Conservation (phyloP, 2,329 filamentous ascomycete species). For the Furcasterigmium sp. region DNA sequence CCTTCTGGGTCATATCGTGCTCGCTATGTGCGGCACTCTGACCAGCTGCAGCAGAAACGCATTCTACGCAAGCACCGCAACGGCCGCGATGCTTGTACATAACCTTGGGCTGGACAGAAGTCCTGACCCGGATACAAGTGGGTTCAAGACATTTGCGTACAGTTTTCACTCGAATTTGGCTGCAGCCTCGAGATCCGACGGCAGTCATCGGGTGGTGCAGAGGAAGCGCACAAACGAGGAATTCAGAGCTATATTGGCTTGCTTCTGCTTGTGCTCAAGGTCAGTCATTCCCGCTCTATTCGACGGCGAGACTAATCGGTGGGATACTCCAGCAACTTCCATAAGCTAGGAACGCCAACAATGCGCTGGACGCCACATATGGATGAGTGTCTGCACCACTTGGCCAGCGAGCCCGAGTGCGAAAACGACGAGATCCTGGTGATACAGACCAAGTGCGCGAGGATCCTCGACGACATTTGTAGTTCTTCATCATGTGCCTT, state of each 20-base stretch:
- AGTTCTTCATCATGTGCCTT: constrained; percentile 2
- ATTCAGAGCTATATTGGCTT: constrained; percentile 20
- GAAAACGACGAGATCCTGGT: constrained; percentile 39
- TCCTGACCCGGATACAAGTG: not conserved
- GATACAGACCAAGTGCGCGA: constrained; percentile 26
- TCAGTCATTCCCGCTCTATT: constrained; percentile 10
- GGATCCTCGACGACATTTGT: constrained; percentile 14
- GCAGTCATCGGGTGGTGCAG: not conserved
- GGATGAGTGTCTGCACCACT: constrained; percentile 42
- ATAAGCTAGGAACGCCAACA: constrained; percentile 26
- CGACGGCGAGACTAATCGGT: not conserved
- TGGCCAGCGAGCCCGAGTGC: constrained; percentile 35
- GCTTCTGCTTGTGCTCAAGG: constrained; percentile 20
- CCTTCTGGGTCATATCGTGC: not conserved
- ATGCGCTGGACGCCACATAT: constrained; percentile 49
- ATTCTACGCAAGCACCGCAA: not conserved
- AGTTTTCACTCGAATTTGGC: not conserved
- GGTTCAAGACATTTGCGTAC: not conserved
- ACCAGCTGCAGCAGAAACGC: not conserved
- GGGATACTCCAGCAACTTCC: constrained; percentile 10
- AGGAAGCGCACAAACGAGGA: constrained; percentile 22
- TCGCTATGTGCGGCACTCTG: constrained; percentile 1
- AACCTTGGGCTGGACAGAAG: not conserved
- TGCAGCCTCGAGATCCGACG: not conserved
- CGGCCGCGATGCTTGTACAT: not conserved